Conservation (phyloP, 768 basidiomycete genomes). For the Serendipita indica region DNA sequence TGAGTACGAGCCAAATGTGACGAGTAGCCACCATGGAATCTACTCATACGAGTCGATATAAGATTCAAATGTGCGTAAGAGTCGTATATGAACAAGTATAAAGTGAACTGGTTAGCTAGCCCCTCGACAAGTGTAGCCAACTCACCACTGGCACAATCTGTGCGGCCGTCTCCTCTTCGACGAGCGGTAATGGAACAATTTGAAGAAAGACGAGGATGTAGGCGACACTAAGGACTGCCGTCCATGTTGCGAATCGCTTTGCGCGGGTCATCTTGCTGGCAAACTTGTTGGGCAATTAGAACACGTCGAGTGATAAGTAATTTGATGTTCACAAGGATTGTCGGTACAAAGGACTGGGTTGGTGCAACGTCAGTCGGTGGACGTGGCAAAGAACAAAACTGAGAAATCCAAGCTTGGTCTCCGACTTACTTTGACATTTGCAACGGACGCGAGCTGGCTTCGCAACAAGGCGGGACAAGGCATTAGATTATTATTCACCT, state of each 20-base stretch:
- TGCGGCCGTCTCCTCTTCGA: slow-evolving; percentile 31
- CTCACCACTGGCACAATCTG: slow-evolving; percentile 48
- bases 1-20: slow-evolving; percentile 66
- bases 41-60: slow-evolving; percentile 18
- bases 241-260: slow-evolving; percentile 35
- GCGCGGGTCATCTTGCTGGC: slow-evolving; percentile 41
- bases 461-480: no score
- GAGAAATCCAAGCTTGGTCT: no score
- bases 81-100: no score
- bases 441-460: no score
- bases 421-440: no score
- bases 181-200: slow-evolving; percentile 38
- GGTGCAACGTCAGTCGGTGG: no score
- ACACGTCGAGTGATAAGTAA: no score
- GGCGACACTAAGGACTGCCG: slow-evolving; percentile 29
- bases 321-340: no score
- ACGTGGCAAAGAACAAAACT: no score
- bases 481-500: no score
- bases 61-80: background rate
- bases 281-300: background rate
- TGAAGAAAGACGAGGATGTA: slow-evolving; percentile 47
- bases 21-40: slow-evolving; percentile 74
- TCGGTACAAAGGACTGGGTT: no score
- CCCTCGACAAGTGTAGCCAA: slow-evolving; percentile 11
- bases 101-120: background rate